phyloP scores from a whole-genome alignment of 441 rosid species.

The Gossypium gossypioides region DNA sequence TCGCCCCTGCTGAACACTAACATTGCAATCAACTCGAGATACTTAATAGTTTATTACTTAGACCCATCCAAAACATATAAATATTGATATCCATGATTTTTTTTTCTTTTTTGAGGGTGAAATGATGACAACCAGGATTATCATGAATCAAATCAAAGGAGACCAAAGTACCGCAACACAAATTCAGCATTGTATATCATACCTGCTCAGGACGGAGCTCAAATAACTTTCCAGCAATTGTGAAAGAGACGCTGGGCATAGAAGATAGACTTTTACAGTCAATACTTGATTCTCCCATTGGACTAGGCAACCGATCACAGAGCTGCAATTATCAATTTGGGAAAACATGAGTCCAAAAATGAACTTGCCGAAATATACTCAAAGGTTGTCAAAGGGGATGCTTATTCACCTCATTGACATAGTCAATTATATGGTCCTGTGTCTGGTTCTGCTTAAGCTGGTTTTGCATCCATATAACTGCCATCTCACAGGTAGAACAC shows the following conservation, averaged over 20 bases:
- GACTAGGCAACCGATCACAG: conserved; percentile 71
- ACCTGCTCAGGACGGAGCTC: conserved; percentile 26
- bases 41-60: background rate
- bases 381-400: background rate
- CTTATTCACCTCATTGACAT: conserved; percentile 42
- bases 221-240: conserved; percentile 59
- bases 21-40: background rate
- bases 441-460: conserved; percentile 58
- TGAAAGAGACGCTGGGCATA: conserved; percentile 66
- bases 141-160: background rate
- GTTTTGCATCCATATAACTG: conserved; percentile 76
- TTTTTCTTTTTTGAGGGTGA: background rate
- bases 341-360: conserved; percentile 1
- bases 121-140: background rate
- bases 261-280: conserved; percentile 50
- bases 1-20: too few relatives aligned
- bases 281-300: conserved; percentile 74
- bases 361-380: background rate
- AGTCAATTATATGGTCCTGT: conserved; percentile 38
- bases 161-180: background rate
- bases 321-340: conserved; percentile 29
- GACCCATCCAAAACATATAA: background rate
- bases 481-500: conserved; percentile 67
- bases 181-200: background rate
- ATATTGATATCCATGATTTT: too few relatives aligned